These are phyloP conservation scores for Clonostachys solani DNA, from an alignment of 2,329 filamentous ascomycete species.

Conservation along the genomic window DNA sequence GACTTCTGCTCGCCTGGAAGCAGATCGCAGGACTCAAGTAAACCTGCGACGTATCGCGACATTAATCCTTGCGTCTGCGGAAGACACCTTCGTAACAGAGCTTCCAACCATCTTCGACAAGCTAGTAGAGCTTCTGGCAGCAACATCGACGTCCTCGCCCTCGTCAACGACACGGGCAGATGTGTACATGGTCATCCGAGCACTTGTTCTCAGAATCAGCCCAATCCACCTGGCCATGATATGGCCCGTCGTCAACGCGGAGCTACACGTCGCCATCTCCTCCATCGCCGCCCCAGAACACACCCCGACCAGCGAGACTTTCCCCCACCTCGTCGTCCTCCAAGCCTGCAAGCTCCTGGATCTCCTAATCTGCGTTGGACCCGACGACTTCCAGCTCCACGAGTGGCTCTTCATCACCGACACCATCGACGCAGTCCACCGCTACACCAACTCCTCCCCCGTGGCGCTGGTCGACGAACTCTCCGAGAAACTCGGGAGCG, in stretches of 20 bases:
- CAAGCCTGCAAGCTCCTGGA: conserved; percentile 95
- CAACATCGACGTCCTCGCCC: conserved; percentile 83
- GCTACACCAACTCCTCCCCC: conserved; percentile 63
- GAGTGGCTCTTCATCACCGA: conserved; percentile 98
- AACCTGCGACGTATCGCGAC: conserved; percentile 80
- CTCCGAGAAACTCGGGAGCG: conserved; percentile 65
- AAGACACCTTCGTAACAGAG: conserved; percentile 78
- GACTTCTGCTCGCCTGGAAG: conserved; percentile 87
- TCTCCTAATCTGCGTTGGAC: conserved; percentile 76
- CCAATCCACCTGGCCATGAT: conserved; percentile 76
- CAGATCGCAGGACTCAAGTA: conserved; percentile 87
- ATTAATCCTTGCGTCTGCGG: conserved; percentile 70
- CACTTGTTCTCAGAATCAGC: conserved; percentile 74
- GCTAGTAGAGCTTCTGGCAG: conserved; percentile 78
- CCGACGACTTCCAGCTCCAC: conserved; percentile 96
- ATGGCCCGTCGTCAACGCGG: conserved; percentile 87
- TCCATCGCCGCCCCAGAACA: conserved; percentile 64
- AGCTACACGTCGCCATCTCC: conserved; percentile 75
- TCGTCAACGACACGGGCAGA: conserved; percentile 87
- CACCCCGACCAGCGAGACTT: conserved; percentile 62
- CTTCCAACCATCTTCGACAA: conserved; percentile 74
- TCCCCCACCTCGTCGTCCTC: conserved; percentile 71
- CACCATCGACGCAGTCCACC: conserved; percentile 93
- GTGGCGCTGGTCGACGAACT: conserved; percentile 81
- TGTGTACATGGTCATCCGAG: conserved; percentile 82